Base-by-base conservation (phyloP, 768 basidiomycete species). In the Mycena indigotica region DNA sequence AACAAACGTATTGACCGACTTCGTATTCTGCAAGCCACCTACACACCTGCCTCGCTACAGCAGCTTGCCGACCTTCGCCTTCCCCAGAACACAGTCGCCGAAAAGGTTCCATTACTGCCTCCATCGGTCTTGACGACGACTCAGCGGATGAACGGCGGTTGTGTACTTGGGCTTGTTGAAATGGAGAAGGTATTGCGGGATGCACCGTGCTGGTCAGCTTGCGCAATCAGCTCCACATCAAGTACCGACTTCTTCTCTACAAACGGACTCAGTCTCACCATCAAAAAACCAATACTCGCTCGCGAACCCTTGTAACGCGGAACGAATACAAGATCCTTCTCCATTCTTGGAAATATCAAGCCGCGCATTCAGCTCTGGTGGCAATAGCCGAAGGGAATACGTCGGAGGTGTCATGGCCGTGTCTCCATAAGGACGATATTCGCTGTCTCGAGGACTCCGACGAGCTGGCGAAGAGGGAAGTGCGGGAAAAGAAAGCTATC, bases 161-260 rank as follows among this genome's bases (percentile, higher is more conserved):
- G 62, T 25, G 28, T n/a, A 1, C 3, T 48, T 6, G 44, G 53
- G 1, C 26, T 61, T 15, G 35, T 23, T 1, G 25, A 51, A 2
- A 38, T 55, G 1, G 59, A 64, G 50, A 25, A 3, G 2, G 2
- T 32, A 15, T 8, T 53, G 2, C 60, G 60, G 2, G 60, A 61
- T 3, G 62, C 52, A 1, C 62, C 61, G 26, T 60, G 62, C 38
- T 10, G 24, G 2, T 21, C 30, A 6, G 50, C 58, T 35, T 63
- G 3, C 59, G 59, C 0, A 48, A 46, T 25, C 57, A 55, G 21
- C 57, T 59, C 4, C 55, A 50, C 23, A 46, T 52, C 13, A 52
- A 52, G 35, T 24, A 6, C 12, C 52, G 52, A 25, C 35, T 52
- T 5, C 25, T 35, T 23, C 5, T 26, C 4, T 52, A 52, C 52